Base-by-base conservation (phyloP, 305 asterid genomes). In the Ilex paraguariensis region DNA sequence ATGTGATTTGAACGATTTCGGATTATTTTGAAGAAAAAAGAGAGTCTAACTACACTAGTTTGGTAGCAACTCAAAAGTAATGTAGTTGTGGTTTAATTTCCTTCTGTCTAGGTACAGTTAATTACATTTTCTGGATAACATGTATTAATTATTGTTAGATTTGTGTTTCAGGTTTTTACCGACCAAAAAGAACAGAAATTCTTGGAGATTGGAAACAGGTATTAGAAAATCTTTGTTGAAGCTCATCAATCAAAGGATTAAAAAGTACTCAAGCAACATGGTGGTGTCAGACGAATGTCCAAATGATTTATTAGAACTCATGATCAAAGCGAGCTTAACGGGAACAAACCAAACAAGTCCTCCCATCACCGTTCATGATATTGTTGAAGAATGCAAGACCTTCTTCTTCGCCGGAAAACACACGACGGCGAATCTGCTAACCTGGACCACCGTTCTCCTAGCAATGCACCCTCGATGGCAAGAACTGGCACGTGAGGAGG, bases 401-500 rank as follows among this genome's bases (percentile, higher is more conserved):
- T 79, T 92, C 28, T 85, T 89, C 87, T 92, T 92, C 70, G 97
- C 98, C 73, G 98, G 97, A 10, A 85, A 82, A 49, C 93, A 92
- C 67, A 92, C 98, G n/a, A 92, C 98, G 42, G 70, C 97, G 8
- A 92, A 85, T 44, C 72, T 92, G 83, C 83, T 92, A 73, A 87
- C 98, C 64, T 92, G 98, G 98, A 89, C 95, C 49, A 81, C 94
- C 57, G 78, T 92, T 39, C 78, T 92, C 36, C 77, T 92, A 36
- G 93, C 96, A 82, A 89, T 89, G 97, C 95, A 92, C 73, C 94
- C 96, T 56, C 82, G 77, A 42, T 92, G 98, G 98, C 98, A 92
- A 82, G 90, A 89, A 48, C 82, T 81, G 83, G 97, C 98, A 87
- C 98, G 98, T 82, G 98, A 87, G 84, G 98, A 92, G 88, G 97